Percentiles rank a stretch among this genome's conserved stretches.
These are phyloP conservation scores for Globisporangium ultimum DNA, from an alignment of 352 stramenopile species.

Conservation along the genomic window DNA sequence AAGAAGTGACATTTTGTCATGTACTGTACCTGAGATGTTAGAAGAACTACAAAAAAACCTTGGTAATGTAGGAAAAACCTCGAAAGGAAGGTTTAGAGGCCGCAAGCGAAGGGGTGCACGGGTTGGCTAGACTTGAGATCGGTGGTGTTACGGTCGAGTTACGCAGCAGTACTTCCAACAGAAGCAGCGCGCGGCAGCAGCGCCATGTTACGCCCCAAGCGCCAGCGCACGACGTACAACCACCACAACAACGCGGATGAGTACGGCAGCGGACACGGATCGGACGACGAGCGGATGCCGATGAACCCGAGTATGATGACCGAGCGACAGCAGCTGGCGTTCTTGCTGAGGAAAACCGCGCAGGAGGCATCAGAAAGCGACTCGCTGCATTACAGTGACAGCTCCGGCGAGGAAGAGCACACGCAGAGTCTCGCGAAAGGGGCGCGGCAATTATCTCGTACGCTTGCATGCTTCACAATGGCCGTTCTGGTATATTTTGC, in stretches of 20 bases:
- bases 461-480: not conserved
- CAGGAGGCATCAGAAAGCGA: conserved; percentile 35
- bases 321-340: conserved; percentile 80
- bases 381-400: conserved; percentile 23
- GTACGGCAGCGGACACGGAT: not conserved
- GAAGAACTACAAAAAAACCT: not conserved
- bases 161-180: not conserved
- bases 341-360: conserved; percentile 72
- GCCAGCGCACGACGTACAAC: not conserved
- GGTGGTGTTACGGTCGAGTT: conserved; percentile 1
- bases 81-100: not conserved
- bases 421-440: conserved; percentile 10
- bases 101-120: not conserved
- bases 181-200: not conserved
- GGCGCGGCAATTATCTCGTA: conserved; percentile 10
- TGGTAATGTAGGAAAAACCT: not conserved
- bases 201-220: not conserved
- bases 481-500: not conserved
- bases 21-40: not conserved
- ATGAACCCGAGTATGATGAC: conserved; percentile 75
- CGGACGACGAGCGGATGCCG: conserved; percentile 14
- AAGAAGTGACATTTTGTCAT: not conserved
- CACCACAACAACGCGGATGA: not conserved
- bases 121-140: not conserved
- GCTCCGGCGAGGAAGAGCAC: conserved; percentile 28